Evolutionary conservation across 2,329 filamentous ascomycete species (phyloP).

Genomic region (Alternaria hordeiaustralica): DNA sequence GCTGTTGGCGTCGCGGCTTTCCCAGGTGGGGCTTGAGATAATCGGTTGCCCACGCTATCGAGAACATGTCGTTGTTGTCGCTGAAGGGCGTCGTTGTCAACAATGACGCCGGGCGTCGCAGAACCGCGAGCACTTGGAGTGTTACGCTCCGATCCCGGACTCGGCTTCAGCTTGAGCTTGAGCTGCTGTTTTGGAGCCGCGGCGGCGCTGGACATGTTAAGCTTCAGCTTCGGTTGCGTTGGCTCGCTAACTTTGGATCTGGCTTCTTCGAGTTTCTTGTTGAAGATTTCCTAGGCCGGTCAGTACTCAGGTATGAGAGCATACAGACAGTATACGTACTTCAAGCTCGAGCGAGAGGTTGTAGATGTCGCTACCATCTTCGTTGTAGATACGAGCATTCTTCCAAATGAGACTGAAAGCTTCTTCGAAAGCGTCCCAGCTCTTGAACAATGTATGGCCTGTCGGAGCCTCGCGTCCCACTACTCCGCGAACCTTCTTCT

Average conservation of each 20-base stretch:
- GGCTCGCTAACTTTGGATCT: slow-evolving; percentile 76
- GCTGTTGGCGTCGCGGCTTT: slow-evolving; percentile 34
- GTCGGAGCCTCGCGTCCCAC: slow-evolving; percentile 70
- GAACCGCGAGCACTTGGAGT: slow-evolving; percentile 51
- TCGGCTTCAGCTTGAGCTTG: slow-evolving; percentile 65
- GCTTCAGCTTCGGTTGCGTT: slow-evolving; percentile 76
- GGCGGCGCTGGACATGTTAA: slow-evolving; percentile 65
- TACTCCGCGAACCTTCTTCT: slow-evolving; percentile 77
- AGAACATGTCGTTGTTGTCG: slow-evolving; percentile 60
- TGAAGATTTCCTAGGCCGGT: slow-evolving; percentile 68
- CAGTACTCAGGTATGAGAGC: slow-evolving; percentile 6
- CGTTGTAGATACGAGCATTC: slow-evolving; percentile 89
- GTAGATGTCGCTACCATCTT: slow-evolving; percentile 87
- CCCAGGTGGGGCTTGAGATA: slow-evolving; percentile 36
- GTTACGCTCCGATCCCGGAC: slow-evolving; percentile 48
- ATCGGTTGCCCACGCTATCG: slow-evolving; percentile 52
- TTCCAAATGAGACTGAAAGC: slow-evolving; percentile 82
- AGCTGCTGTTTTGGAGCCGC: slow-evolving; percentile 56
- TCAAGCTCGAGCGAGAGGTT: slow-evolving; percentile 78
- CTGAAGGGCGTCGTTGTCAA: slow-evolving; percentile 62
- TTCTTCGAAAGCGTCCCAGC: slow-evolving; percentile 81
- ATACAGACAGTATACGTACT: slow-evolving; percentile 55
- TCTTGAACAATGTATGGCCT: slow-evolving; percentile 73
- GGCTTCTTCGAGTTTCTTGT: slow-evolving; percentile 71
- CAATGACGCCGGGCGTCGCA: slow-evolving; percentile 57